These are phyloP conservation scores for Pseudocercospora fijiensis DNA, from an alignment of 2,329 filamentous ascomycete species.

Conservation along the genomic window DNA sequence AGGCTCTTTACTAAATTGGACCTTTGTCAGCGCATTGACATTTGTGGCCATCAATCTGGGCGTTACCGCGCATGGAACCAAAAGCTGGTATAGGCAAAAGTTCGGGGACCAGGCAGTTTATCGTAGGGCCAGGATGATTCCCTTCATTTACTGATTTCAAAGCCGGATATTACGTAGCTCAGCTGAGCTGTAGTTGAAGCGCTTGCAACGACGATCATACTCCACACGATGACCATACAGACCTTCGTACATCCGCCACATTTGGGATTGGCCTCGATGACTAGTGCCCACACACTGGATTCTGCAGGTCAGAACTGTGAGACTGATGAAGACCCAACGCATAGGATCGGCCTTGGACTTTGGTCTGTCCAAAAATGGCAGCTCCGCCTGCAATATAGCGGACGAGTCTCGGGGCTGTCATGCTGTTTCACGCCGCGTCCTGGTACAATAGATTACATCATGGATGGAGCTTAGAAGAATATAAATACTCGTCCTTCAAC, in stretches of 20 bases:
- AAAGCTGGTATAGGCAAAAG: conserved; percentile 72
- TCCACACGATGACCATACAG: neutral
- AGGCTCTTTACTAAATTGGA: conserved; percentile 66
- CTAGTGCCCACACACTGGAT: neutral
- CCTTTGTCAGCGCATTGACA: conserved; percentile 65
- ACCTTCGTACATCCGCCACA: neutral
- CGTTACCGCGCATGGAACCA: conserved; percentile 75
- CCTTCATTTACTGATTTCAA: conserved; percentile 50
- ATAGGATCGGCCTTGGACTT: neutral
- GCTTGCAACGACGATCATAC: neutral
- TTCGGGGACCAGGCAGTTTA: conserved; percentile 68
- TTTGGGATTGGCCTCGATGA: neutral
- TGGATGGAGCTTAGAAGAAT: neutral
- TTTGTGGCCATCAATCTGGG: conserved; percentile 81
- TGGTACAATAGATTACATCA: too few species aligned
- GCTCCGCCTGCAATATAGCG: neutral
- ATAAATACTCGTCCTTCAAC: neutral
- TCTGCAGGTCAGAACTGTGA: neutral
- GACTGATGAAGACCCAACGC: neutral
- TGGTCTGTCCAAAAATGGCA: neutral
- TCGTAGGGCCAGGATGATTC: conserved; percentile 73
- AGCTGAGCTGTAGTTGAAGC: neutral
- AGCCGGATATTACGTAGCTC: neutral
- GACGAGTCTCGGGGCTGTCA: neutral
- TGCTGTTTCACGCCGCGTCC: neutral